Evolutionary conservation across 176 grass and related monocot species (phyloP), one percentile per base, ranked within the genome.

Genomic region (Avena sativa): DNA sequence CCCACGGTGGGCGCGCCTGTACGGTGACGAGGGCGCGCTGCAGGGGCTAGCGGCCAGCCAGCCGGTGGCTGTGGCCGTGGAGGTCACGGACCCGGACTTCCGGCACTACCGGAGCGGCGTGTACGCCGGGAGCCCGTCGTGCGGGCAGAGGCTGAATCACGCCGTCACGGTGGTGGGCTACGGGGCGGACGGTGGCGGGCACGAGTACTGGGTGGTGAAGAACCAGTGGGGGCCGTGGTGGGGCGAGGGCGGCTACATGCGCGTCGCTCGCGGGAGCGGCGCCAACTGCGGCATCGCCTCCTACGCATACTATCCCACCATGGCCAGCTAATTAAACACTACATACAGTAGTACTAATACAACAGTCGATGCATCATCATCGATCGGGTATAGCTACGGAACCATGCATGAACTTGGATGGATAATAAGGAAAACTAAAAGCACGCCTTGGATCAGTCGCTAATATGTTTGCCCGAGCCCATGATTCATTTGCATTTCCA

Each of bases 201-300:
- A 56, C 19, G 74, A 84, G 80, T 92, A 92, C 61, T 89, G 90
- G 93, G 72, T 92, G 73, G 30, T 95, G 52, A 95, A 95, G 86
- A 95, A 95, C 69, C 91, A 87, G 15, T 92, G 90, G 90, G 93
- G 90, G 2, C 19, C 55, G 59, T 23, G 53, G 43, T 95, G 90
- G 93, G 93, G 88, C 9, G 86, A 92, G 83, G 36, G 68, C 14
- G 90, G 90, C 8, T 92, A 92, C 88, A 87, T 90, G 82, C 83
- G 90, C 74, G 16, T 90, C 82, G 72, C 82, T 61, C 86, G 93
- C 79, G 83, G 85, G 16, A 71, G 59, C 12, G 79, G 79, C 21
- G 77, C 82, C 4, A 83, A 81, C 25, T 92, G 93, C 73, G 90
- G 90, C 66, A 86, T 95, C 69, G 91, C 90, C 9, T 80, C 85